A percentile compares a stretch with the other conserved stretches of the same genome.
phyloP scores from a whole-genome alignment of 1,284 basidiomycete genomes.

The Rhodotorula sp. region DNA sequence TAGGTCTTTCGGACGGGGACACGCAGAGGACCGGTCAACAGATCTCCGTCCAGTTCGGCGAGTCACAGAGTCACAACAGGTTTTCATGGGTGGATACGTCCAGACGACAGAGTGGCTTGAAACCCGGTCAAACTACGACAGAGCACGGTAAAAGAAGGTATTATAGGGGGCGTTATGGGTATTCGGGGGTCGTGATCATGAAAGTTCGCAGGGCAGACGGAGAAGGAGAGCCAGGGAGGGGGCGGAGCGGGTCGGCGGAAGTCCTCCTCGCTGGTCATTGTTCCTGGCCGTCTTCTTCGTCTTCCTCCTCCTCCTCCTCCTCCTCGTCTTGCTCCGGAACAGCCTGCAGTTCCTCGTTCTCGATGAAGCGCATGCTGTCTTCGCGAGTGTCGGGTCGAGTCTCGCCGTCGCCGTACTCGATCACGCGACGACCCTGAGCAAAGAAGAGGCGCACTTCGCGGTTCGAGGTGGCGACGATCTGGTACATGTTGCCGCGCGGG shows the following conservation, averaged over 20 bases:
- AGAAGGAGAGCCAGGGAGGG: background rate
- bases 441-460: conserved; percentile 84
- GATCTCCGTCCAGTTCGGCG: no score
- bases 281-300: no score
- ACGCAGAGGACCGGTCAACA: no score
- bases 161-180: no score
- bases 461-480: conserved; percentile 79
- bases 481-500: conserved; percentile 76
- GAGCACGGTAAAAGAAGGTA: no score
- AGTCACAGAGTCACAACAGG: no score
- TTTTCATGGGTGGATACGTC: no score
- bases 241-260: background rate
- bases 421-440: conserved; percentile 59
- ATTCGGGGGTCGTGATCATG: no score
- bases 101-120: no score
- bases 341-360: conserved; percentile 4
- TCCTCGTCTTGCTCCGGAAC: conserved; percentile 14
- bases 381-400: conserved; percentile 25
- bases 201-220: no score
- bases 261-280: background rate
- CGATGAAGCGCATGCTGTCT: conserved; percentile 15
- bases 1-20: no score
- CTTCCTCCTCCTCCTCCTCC: background rate
- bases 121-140: no score
- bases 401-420: conserved; percentile 30